Evolutionary conservation across 2,329 filamentous ascomycete genomes (phyloP), one percentile per base, ranked within the genome.

Genomic region (Aureobasidium sp.): DNA sequence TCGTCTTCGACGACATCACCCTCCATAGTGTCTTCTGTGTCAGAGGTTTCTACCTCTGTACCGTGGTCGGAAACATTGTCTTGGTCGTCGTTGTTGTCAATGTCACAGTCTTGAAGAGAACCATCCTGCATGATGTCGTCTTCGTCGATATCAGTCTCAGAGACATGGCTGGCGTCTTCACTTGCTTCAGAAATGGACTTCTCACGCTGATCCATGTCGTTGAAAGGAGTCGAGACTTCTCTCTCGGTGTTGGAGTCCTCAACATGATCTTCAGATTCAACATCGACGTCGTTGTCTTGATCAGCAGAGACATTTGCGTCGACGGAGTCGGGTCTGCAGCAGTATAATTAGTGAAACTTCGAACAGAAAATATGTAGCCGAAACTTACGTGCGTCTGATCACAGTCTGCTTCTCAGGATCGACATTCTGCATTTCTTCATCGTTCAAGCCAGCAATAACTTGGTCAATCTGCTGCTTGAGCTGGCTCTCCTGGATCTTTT

Each of bases 41-140:
- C 45, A 7, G n/a, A n/a, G 2, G 60, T 62, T 2, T 52, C 56
- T 7, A 61, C 57, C 17, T 61, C 55, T 8, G 45, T 4, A 17
- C 27, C 61, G 9, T 59, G 37, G 12, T 44, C 25, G 55, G 2
- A 44, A 25, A 34, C 58, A 60, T 65, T 51, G 63, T 52, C 45
- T 64, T 49, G 48, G 29, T 5, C n/a, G 7, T 25, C 27, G 2
- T 58, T 57, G n/a, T 45, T 34, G 5, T 59, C 55, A 25, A 51
- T 59, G 12, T 48, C 47, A n/a, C 44, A 42, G 14, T 58, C 55
- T n/a, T 31, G 45, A 25, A 20, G 12, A 17, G 20, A 1, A 1
- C n/a, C 20, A 7, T 39, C 20, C 12, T 51, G 25, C 25, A 48
- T 48, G 45, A 31, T n/a, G 1, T 22, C 17, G 14, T 36, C 31